These are phyloP conservation scores for Lichina pygmaea DNA, from an alignment of 495 filamentous ascomycete genomes.

Conservation along the genomic window DNA sequence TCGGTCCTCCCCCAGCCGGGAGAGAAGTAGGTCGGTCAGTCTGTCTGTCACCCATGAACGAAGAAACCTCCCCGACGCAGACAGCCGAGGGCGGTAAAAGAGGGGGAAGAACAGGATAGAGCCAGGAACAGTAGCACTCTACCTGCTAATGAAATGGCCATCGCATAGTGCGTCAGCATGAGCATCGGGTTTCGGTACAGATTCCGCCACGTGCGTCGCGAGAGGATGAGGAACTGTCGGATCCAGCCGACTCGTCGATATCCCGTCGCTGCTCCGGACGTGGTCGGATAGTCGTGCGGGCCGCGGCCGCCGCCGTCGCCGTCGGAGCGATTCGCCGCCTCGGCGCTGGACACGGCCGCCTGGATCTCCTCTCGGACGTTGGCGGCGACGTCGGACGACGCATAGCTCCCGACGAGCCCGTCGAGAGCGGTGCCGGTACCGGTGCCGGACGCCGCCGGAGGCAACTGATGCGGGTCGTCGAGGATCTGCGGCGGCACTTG, in stretches of 20 bases:
- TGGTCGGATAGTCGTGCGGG: slow-evolving; percentile 19
- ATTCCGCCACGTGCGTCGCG: slow-evolving; percentile 82
- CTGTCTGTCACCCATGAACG: too few species aligned
- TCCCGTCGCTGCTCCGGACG: slow-evolving; percentile 33
- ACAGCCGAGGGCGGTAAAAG: too few species aligned
- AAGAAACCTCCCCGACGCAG: too few species aligned
- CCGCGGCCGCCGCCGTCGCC: slow-evolving; percentile 20
- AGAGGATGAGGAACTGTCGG: slow-evolving; percentile 72
- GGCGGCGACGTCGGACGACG: slow-evolving; percentile 48
- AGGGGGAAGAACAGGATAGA: not conserved
- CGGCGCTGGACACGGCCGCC: slow-evolving; percentile 28
- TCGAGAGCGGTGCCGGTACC: slow-evolving; percentile 52
- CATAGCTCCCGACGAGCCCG: slow-evolving; percentile 45
- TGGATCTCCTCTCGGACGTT: slow-evolving; percentile 62
- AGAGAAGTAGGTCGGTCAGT: too few species aligned
- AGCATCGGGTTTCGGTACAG: slow-evolving; percentile 94
- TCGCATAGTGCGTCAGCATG: slow-evolving; percentile 99
- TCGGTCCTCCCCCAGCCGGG: not conserved
- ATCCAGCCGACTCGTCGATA: slow-evolving; percentile 56
- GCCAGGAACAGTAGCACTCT: not conserved
- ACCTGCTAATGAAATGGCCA: slow-evolving; percentile 64
- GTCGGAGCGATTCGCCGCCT: slow-evolving; percentile 36
- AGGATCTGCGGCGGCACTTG: slow-evolving; percentile 30
- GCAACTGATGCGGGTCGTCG: slow-evolving; percentile 55
- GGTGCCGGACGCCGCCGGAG: slow-evolving; percentile 27